Percentiles rank a stretch among this genome's conserved stretches.
Evolutionary conservation across 2,329 filamentous ascomycete genomes (phyloP).

Genomic region (Tolypocladium endophyticum): DNA sequence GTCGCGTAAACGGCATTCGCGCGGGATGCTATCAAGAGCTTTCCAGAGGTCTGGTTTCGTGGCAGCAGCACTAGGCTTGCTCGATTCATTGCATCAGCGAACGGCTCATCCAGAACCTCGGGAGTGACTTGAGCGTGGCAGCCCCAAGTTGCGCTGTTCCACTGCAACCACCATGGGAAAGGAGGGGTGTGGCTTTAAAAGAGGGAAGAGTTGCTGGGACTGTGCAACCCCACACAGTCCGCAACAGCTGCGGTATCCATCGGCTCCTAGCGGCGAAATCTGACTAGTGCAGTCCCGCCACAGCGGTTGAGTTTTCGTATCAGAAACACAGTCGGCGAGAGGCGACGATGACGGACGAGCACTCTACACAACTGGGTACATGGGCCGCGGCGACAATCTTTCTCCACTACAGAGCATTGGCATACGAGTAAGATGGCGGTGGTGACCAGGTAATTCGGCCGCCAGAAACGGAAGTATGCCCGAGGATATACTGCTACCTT

Average conservation of each 20-base stretch:
- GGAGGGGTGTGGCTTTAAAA: background rate
- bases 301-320: background rate
- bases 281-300: slow-evolving; percentile 3
- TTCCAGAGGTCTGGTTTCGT: background rate
- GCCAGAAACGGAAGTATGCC: background rate
- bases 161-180: background rate
- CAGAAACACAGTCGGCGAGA: background rate
- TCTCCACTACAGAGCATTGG: background rate
- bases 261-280: background rate
- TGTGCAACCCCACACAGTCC: background rate
- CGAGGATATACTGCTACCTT: background rate
- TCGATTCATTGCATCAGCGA: background rate
- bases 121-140: background rate
- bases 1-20: background rate
- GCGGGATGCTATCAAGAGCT: background rate
- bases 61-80: background rate
- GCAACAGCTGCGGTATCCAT: background rate
- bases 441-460: background rate
- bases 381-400: background rate
- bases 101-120: background rate
- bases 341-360: background rate
- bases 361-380: background rate
- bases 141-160: background rate
- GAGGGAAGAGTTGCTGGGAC: background rate
- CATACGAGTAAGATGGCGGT: background rate